Evolutionary conservation across 371 early-diverging fungal genomes (phyloP).

Genomic region (Blakeslea trispora): DNA sequence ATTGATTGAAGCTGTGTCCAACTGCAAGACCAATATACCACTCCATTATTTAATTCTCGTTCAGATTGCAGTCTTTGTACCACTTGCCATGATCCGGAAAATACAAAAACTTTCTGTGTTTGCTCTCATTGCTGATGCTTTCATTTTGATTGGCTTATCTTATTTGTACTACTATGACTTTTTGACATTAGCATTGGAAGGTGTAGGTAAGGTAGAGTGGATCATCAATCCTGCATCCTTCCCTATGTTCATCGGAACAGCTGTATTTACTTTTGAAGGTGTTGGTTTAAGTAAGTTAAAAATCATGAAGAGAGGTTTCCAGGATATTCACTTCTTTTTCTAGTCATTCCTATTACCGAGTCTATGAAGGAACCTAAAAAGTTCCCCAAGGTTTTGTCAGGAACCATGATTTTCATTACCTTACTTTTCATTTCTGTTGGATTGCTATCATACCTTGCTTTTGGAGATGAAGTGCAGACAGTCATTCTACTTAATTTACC

Average conservation of each 20-base stretch:
- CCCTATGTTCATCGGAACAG: slow-evolving; percentile 85
- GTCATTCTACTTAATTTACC: slow-evolving; percentile 83
- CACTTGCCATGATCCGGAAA: slow-evolving; percentile 79
- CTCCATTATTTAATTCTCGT: slow-evolving; percentile 60
- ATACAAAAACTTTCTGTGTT: slow-evolving; percentile 78
- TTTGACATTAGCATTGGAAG: slow-evolving; percentile 53
- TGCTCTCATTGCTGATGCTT: slow-evolving; percentile 82
- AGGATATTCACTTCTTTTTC: slow-evolving; percentile 5
- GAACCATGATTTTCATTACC: slow-evolving; percentile 72
- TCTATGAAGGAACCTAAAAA: slow-evolving; percentile 84
- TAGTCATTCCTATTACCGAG: slow-evolving; percentile 69
- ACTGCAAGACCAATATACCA: slow-evolving; percentile 50
- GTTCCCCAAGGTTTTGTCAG: slow-evolving; percentile 72
- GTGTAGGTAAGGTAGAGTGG: slow-evolving; percentile 64
- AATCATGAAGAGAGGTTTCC: slow-evolving; percentile 8
- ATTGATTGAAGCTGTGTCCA: slow-evolving; percentile 59
- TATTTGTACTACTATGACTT: slow-evolving; percentile 78
- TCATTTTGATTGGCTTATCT: slow-evolving; percentile 77
- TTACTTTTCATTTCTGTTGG: slow-evolving; percentile 74
- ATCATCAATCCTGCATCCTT: slow-evolving; percentile 71
- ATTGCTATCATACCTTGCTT: slow-evolving; percentile 75
- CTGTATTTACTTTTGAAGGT: slow-evolving; percentile 90
- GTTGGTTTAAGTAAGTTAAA: slow-evolving; percentile 68
- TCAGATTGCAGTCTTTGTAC: slow-evolving; percentile 77
- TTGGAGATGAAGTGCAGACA: slow-evolving; percentile 79